phyloP scores from a whole-genome alignment of 352 stramenopile species.

The Peronospora destructor region DNA sequence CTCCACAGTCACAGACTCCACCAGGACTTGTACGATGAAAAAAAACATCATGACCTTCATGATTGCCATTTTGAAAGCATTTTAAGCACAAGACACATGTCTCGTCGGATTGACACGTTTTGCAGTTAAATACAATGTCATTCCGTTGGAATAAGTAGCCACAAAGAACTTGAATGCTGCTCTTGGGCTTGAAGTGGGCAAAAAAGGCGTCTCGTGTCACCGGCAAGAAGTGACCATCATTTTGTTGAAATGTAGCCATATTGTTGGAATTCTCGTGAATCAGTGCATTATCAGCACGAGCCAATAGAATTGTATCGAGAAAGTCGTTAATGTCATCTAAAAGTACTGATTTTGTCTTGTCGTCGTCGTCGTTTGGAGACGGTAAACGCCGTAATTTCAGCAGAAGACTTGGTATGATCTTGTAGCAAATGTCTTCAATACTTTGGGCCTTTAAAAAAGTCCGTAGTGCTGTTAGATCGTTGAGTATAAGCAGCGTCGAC shows the following conservation, averaged over 20 bases:
- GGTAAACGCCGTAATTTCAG: conserved; percentile 17
- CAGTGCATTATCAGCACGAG: conserved; percentile 21
- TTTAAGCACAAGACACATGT: conserved; percentile 96
- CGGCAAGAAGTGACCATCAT: conserved; percentile 7
- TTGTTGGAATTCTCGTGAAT: conserved; percentile 5
- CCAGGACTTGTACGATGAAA: conserved; percentile 74
- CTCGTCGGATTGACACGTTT: conserved; percentile 94
- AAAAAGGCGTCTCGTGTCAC: conserved; percentile 54
- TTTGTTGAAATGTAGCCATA: conserved; percentile 6
- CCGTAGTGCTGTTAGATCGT: conserved; percentile 13
- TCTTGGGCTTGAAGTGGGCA: conserved; percentile 48
- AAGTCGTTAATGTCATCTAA: conserved; percentile 28
- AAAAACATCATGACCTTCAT: conserved; percentile 91
- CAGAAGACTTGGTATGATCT: conserved; percentile 22
- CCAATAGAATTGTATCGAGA: conserved; percentile 51
- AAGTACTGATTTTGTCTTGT: conserved; percentile 16
- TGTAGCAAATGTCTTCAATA: conserved; percentile 2
- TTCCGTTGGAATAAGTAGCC: conserved; percentile 95
- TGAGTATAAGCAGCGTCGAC: conserved; percentile 3
- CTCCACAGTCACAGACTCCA: conserved; percentile 97
- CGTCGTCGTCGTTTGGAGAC: not conserved
- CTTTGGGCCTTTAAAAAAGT: conserved; percentile 21
- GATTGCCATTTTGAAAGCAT: conserved; percentile 93
- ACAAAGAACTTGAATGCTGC: conserved; percentile 66
- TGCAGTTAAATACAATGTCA: conserved; percentile 98